Evolutionary conservation across 164 flowering plant species (phyloP).

Genomic region (Cinnamomum micranthum): DNA sequence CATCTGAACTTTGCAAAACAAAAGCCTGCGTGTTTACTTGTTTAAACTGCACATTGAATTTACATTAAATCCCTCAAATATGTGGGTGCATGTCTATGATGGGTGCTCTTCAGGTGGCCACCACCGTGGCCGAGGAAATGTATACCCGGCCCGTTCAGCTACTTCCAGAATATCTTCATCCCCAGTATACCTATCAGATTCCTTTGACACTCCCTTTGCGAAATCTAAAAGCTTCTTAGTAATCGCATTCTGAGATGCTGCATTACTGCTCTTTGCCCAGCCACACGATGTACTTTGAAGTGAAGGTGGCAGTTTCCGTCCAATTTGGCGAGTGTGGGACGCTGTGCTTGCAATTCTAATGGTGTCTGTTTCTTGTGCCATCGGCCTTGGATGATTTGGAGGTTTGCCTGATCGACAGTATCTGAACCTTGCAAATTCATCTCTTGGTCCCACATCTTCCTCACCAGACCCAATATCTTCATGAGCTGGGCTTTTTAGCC

Average conservation of each 20-base stretch:
- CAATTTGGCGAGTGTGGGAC: neutral
- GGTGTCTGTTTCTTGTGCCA: neutral
- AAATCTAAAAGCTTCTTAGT: neutral
- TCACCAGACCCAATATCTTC: neutral
- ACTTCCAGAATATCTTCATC: neutral
- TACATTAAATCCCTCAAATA: no score
- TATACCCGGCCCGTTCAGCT: neutral
- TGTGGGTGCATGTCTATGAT: neutral
- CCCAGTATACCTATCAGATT: neutral
- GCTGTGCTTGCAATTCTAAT: no score
- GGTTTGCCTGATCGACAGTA: neutral
- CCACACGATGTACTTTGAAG: neutral
- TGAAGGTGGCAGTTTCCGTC: conserved; percentile 3
- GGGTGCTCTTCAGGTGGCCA: conserved; percentile 1
- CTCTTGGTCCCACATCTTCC: neutral
- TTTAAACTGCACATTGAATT: no score
- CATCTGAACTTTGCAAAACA: no score
- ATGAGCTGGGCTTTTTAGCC: neutral
- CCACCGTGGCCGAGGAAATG: conserved; percentile 3
- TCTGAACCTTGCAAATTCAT: neutral
- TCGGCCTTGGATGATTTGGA: neutral
- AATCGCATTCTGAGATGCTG: neutral
- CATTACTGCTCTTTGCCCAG: neutral
- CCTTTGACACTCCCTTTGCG: neutral
- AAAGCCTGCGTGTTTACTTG: no score